phyloP scores from a whole-genome alignment of 257 asterid genomes.

The Primulina tabacum region DNA sequence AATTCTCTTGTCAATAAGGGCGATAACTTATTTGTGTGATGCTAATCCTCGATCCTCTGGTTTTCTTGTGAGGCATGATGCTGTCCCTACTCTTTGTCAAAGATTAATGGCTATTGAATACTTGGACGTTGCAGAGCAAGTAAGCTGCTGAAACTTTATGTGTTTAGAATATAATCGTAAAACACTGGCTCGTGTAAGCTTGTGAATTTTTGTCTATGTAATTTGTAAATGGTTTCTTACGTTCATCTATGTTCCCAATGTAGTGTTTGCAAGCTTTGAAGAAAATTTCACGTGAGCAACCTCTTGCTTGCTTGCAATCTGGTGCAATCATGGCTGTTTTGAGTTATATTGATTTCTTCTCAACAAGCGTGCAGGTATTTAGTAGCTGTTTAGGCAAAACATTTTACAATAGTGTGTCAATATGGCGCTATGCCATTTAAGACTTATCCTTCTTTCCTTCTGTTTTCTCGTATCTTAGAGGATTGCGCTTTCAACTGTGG shows the following conservation, averaged over 20 bases:
- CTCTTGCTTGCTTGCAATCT: constrained; percentile 86
- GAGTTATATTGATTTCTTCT: constrained; percentile 81
- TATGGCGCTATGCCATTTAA: constrained; percentile 15
- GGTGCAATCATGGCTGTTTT: constrained; percentile 91
- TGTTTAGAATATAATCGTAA: constrained; percentile 9
- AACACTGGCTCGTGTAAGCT: constrained; percentile 14
- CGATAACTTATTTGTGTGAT: constrained; percentile 90
- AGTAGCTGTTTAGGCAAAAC: constrained; percentile 27
- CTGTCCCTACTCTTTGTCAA: constrained; percentile 84
- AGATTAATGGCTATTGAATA: constrained; percentile 68
- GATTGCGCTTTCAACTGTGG: constrained; percentile 86
- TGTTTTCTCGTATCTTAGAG: constrained; percentile 47
- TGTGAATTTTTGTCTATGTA: constrained; percentile 14
- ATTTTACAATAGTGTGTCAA: background rate
- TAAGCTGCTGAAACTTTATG: constrained; percentile 37
- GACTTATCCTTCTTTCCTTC: constrained; percentile 27
- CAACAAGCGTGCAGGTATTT: constrained; percentile 88
- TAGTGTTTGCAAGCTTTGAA: constrained; percentile 94
- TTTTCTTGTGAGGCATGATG: constrained; percentile 78
- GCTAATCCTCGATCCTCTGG: constrained; percentile 69
- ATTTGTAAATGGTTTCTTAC: background rate
- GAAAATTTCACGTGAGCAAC: constrained; percentile 85
- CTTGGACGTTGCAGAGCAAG: constrained; percentile 97
- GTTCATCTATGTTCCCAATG: constrained; percentile 20
- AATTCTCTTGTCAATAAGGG: constrained; percentile 82